Base-by-base conservation (phyloP, 163 green algal genomes). In the Prototheca wickerhamii region DNA sequence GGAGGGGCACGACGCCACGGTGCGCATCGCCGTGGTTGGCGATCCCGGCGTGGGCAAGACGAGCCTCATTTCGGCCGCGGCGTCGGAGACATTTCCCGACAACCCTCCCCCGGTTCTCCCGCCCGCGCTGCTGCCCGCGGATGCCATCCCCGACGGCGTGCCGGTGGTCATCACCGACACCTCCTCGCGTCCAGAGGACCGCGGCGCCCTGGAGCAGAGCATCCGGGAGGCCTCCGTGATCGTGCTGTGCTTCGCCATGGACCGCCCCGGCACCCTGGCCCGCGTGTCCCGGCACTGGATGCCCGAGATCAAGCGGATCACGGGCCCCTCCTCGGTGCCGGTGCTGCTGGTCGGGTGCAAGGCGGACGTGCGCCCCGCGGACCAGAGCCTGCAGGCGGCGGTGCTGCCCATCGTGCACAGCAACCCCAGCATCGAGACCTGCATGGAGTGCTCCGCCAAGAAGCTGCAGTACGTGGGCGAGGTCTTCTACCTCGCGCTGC, bases 331-430 rank as follows among this genome's bases (percentile, higher is more conserved):
- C 17, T 57, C 71, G 23, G 80, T 81, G 15, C 90, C 90, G 0
- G 77, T 96, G 20, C 77, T 96, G 28, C 71, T 97, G 51, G 85
- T 89, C 2, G 89, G 84, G 50, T 92, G 82, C 78, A 93, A 93
- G 68, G 75, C 74, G 25, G 90, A 97, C 60, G 52, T 82, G 6
- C 68, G 82, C 33, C 61, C 69, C 2, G 40, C 53, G 0, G 73
- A 82, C 43, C 57, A 79, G 2, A 64, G 63, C 33, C 67, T 89
- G 26, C 76, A 83, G 63, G 70, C 84, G 70, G 58, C 70, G 25
- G 70, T 86, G 7, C 65, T 80, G 30, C 68, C 69, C 21, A 72
- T 89, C 31, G 64, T 80, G 3, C 83, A 88, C 61, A 43, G 64
- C 12, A 54, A 81, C 54, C 81, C 65, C 54, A 58, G 86, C 43